These are phyloP conservation scores for Neoboletus brunneissimus DNA, from an alignment of 768 basidiomycete genomes.

Conservation along the genomic window DNA sequence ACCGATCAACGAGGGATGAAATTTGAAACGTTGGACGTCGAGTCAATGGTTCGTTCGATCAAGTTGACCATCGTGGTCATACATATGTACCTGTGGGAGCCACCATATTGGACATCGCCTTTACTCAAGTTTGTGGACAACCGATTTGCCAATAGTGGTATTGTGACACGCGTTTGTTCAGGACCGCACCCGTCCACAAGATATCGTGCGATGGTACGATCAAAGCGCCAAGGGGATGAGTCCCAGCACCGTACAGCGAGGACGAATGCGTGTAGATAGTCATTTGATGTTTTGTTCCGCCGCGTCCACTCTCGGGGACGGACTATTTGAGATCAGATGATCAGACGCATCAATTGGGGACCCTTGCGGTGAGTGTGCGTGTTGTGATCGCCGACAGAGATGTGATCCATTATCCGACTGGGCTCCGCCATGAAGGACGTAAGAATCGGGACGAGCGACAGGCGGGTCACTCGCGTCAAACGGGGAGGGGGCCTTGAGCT, in stretches of 20 bases:
- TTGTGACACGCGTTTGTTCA: background rate
- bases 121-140: background rate
- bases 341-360: background rate
- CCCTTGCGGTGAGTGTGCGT: slow-evolving; percentile 3
- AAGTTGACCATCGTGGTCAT: too few species aligned
- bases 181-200: background rate
- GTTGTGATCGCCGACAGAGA: slow-evolving; percentile 23
- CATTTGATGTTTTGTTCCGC: slow-evolving; percentile 1
- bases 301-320: slow-evolving; percentile 6
- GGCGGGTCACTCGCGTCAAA: slow-evolving; percentile 4
- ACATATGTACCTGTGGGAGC: too few species aligned
- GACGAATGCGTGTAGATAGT: background rate
- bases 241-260: background rate
- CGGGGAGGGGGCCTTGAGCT: background rate
- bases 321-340: slow-evolving; percentile 2
- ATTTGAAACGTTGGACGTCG: background rate
- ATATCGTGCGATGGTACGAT: background rate
- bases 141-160: background rate
- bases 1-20: background rate
- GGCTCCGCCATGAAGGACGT: slow-evolving; percentile 8
- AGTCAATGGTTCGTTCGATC: slow-evolving; percentile 2
- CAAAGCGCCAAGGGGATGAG: background rate
- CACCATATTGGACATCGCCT: background rate
- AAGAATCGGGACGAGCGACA: slow-evolving; percentile 5
- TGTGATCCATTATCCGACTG: background rate